Evolutionary conservation across 768 basidiomycete species (phyloP), one percentile per base, ranked within the genome.

Genomic region (Pulveroboletus sp.): DNA sequence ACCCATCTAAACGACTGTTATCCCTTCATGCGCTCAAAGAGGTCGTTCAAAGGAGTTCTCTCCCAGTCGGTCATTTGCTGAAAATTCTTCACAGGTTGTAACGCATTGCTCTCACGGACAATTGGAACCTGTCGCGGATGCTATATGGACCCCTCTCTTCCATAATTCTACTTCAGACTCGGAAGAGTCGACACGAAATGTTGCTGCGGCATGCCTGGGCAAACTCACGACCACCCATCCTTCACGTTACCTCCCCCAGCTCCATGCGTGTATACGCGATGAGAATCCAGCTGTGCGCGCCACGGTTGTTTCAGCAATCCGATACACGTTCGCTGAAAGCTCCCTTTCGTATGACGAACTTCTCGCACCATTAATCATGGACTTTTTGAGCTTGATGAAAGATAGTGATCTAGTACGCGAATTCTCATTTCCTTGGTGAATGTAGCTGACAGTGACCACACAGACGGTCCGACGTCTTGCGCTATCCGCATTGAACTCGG

Each of bases 151-250:
- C 2, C 94, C 95, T 4, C 77, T 99, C 13, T 95, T 98, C 65
- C 82, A 89, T 59, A 88, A 93, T 65, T 93, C 92, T 10, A 86
- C 90, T 52, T 64, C 65, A 3, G 86, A 83, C 54, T 79, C 88
- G 14, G 95, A 95, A 54, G 95, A 97, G 69, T 88, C 87, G 8
- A 88, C 91, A 1, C 76, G 94, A 43, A 97, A 96, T 63, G 91
- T 97, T 33, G 92, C 94, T 24, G 93, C 96, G 40, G 94, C 95
- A 3, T 97, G 94, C 64, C 78, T 99, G 15, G 96, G 96, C 31
- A 96, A 97, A 68, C 76, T 99, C 28, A 94, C 93, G 0, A 90
- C 89, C 0, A 89, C 91, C 1, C 88, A 93, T 50, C 93, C 96
- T 5, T 82, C 85, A 0, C 84, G 83, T 58, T 99, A 95, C 66